Conservation (phyloP, 148 eudicot species). For the Cornus suecica region DNA sequence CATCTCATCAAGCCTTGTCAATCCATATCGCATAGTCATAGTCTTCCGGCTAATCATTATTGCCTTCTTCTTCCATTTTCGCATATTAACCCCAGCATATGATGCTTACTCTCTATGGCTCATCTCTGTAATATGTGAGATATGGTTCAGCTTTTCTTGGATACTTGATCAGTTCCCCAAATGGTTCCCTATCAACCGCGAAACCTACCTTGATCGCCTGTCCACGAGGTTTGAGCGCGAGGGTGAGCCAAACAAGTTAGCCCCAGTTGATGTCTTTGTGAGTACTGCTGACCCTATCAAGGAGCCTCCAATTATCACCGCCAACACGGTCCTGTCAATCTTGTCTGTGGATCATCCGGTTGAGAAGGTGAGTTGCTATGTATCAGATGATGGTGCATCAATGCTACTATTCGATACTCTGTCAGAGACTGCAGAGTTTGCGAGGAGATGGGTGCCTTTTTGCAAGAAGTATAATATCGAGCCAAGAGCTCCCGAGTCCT, state of each 20-base stretch:
- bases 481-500: constrained; percentile 90
- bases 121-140: constrained; percentile 83
- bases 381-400: constrained; percentile 91
- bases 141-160: constrained; percentile 90
- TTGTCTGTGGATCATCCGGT: constrained; percentile 83
- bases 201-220: constrained; percentile 82
- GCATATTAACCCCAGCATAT: constrained; percentile 72
- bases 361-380: constrained; percentile 83
- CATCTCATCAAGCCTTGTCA: constrained; percentile 75
- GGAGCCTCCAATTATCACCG: constrained; percentile 91
- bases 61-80: constrained; percentile 68
- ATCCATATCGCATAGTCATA: constrained; percentile 80
- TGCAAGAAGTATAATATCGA: constrained; percentile 75
- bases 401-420: constrained; percentile 79
- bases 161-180: constrained; percentile 92
- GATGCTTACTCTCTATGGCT: constrained; percentile 86
- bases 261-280: constrained; percentile 76
- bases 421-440: constrained; percentile 82
- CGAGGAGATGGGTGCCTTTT: constrained; percentile 87
- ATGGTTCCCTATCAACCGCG: constrained; percentile 83
- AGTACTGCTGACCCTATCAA: constrained; percentile 92
- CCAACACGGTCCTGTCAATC: constrained; percentile 82
- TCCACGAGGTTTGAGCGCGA: constrained; percentile 75
- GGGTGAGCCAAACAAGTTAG: constrained; percentile 62
- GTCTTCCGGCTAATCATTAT: constrained; percentile 65